These are phyloP conservation scores for Coprinopsis marcescibilis DNA, from an alignment of 768 basidiomycete genomes.

Conservation along the genomic window DNA sequence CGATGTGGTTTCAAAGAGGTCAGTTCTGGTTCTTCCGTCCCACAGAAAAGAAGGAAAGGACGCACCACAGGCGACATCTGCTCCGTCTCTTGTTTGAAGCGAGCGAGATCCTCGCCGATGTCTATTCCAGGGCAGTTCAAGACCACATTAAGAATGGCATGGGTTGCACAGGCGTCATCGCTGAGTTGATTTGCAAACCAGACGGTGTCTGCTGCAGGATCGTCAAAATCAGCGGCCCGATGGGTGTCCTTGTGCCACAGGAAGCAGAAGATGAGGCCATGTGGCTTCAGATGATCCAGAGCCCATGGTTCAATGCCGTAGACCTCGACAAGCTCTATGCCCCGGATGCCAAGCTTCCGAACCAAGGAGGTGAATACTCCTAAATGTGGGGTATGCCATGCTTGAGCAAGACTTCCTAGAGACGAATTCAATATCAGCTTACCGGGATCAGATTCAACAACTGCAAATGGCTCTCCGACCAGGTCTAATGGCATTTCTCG, in stretches of 20 bases:
- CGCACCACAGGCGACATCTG: constrained; percentile 54
- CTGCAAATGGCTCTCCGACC: constrained; percentile 57
- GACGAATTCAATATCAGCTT: constrained; percentile 7
- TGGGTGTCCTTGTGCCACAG: constrained; percentile 48
- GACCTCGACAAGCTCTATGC: constrained; percentile 51
- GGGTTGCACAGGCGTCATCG: constrained; percentile 60
- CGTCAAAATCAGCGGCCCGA: constrained; percentile 40
- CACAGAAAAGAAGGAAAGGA: constrained; percentile 10
- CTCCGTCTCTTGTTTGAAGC: constrained; percentile 45
- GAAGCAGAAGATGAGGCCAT: constrained; percentile 61
- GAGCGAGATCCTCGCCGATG: constrained; percentile 37
- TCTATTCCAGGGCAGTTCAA: constrained; percentile 50
- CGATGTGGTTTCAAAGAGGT: no score
- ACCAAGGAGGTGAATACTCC: constrained; percentile 57
- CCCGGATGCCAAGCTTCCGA: constrained; percentile 45
- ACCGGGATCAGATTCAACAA: constrained; percentile 55
- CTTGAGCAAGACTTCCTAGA: not conserved
- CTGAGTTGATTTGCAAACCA: constrained; percentile 70
- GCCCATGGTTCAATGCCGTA: constrained; percentile 63
- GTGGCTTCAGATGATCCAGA: constrained; percentile 51
- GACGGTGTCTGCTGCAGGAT: constrained; percentile 49
- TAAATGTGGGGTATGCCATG: constrained; percentile 15
- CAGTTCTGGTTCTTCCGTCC: no score
- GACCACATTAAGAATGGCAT: constrained; percentile 54
- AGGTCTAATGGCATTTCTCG: constrained; percentile 31